phyloP scores from a whole-genome alignment of 257 asterid genomes.

The Voacanga thouarsii region DNA sequence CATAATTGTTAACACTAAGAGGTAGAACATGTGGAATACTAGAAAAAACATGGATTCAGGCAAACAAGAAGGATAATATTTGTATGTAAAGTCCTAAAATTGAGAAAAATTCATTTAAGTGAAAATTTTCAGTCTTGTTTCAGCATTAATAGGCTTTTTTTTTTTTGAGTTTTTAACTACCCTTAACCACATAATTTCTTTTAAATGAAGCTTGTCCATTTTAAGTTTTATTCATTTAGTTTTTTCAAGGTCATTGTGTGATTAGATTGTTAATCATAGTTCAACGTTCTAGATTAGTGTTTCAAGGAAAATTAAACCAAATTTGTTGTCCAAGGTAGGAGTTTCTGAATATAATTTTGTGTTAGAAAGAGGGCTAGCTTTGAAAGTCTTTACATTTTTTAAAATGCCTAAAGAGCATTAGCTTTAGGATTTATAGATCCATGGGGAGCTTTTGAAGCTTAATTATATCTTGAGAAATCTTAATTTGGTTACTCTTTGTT shows the following conservation, averaged over 20 bases:
- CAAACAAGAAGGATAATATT: not conserved
- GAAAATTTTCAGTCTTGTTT: not conserved
- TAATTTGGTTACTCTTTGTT: not conserved
- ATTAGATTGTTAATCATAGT: not conserved
- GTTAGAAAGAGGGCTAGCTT: not conserved
- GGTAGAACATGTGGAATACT: too few species aligned
- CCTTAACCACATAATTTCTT: too few species aligned
- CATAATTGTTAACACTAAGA: not conserved
- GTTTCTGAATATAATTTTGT: not conserved
- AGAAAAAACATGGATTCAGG: not conserved
- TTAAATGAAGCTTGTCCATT: not conserved
- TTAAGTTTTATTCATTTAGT: not conserved
- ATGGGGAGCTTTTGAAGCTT: not conserved
- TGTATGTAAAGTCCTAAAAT: not conserved
- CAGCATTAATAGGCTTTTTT: too few species aligned
- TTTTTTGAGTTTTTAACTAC: too few species aligned
- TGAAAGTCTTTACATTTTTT: not conserved
- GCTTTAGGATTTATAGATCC: not conserved
- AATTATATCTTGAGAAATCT: not conserved
- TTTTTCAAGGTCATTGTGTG: not conserved
- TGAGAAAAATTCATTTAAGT: not conserved
- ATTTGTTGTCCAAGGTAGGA: not conserved
- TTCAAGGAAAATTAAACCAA: not conserved
- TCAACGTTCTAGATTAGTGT: not conserved
- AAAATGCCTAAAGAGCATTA: not conserved